Evolutionary conservation across 148 eudicot species (phyloP), one percentile per base, ranked within the genome.

Genomic region (Rhododendron ferrugineum): DNA sequence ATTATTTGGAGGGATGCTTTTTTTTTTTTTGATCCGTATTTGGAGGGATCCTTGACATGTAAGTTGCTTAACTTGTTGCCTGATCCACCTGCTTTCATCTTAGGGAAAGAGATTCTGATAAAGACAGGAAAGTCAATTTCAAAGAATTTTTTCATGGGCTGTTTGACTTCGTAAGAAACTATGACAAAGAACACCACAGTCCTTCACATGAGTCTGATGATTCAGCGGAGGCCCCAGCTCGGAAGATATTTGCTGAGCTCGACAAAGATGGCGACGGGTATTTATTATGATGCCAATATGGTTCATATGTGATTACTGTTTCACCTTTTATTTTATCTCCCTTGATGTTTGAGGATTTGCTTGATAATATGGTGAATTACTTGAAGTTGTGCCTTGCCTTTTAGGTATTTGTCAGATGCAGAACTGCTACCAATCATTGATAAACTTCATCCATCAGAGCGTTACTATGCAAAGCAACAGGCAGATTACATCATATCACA

Each of bases 71-170:
- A 37, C 79, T 54, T 66, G 56, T 46, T 82, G 42, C 47, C 82
- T 75, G 58, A 40, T 56, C 81, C 72, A 77, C 60, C 46, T 82
- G 52, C 26, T 79, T 84, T 50, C 64, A 49, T 47, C 84, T 70
- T 86, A 97, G 99, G 91, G 99, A 97, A 90, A 93, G 99, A 88
- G 99, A 97, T 90, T 87, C 94, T 7, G 98, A 97, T 87, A 95
- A 90, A 93, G 99, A 97, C 91, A 95, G 99, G 86, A 94, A 92
- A 88, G 87, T 97, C 83, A 93, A 87, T 88, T 97, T 95, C 86
- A 91, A 92, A 82, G 99, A 97, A 90, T 97, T 94, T 89, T 97
- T 94, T 82, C 98, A 95, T 79, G 99, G 99, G 66, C 92, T 97
- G 18, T 97, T 94, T 87, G 98, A 97, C 89, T 83, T 92, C 85